phyloP scores from a whole-genome alignment of 2,329 filamentous ascomycete genomes.

The Leptosphaerulina australis region DNA sequence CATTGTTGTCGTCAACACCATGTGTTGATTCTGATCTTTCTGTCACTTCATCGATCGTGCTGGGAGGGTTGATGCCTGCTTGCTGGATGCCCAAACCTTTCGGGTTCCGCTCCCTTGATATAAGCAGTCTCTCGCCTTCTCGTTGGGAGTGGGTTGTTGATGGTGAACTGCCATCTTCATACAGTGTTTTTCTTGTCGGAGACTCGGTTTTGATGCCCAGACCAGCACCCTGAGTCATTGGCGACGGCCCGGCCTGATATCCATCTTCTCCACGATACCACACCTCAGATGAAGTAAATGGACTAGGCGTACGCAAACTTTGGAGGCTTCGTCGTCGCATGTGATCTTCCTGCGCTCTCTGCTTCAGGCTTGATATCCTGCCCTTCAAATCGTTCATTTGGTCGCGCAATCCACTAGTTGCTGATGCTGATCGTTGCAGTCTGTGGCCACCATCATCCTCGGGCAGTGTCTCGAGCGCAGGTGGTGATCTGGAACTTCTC shows the following conservation, averaged over 20 bases:
- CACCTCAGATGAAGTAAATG: conserved; percentile 75
- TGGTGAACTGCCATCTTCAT: conserved; percentile 21
- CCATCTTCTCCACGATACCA: conserved; percentile 55
- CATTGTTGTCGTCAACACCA: conserved; percentile 45
- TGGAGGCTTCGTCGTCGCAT: conserved; percentile 78
- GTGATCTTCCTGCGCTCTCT: conserved; percentile 79
- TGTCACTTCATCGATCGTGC: conserved; percentile 36
- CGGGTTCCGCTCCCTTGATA: conserved; percentile 7
- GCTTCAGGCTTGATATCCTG: conserved; percentile 79
- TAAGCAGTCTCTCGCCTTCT: conserved; percentile 26
- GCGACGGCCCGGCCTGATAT: conserved; percentile 33
- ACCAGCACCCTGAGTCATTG: conserved; percentile 36
- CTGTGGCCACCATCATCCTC: conserved; percentile 47
- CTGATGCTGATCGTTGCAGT: conserved; percentile 70
- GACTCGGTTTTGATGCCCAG: conserved; percentile 40
- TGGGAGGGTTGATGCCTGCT: conserved; percentile 27
- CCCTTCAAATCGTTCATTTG: conserved; percentile 87
- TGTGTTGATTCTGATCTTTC: conserved; percentile 13
- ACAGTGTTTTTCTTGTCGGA: conserved; percentile 31
- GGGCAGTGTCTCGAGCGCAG: conserved; percentile 49
- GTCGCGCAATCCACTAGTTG: conserved; percentile 75
- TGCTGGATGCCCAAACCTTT: conserved; percentile 28
- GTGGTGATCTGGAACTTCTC: conserved; percentile 46
- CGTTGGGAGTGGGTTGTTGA: conserved; percentile 26
- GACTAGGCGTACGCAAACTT: conserved; percentile 75